These are phyloP conservation scores for Pichia cephalocereana DNA, from an alignment of 805 yeast genomes.

Conservation along the genomic window DNA sequence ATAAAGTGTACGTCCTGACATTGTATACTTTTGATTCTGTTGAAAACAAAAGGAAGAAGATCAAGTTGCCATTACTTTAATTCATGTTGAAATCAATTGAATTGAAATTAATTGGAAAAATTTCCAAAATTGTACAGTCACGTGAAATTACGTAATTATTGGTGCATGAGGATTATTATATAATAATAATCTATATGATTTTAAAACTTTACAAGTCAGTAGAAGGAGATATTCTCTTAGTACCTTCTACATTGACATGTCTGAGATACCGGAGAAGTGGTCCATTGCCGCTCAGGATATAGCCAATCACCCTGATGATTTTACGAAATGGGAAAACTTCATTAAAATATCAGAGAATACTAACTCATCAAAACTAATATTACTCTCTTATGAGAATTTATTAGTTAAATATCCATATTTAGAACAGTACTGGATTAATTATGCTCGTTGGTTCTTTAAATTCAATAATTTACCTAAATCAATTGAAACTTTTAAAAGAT, in stretches of 20 bases:
- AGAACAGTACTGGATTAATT: conserved; percentile 51
- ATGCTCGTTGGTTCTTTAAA: conserved; percentile 38
- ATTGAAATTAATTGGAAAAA: too few species aligned
- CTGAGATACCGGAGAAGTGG: conserved; percentile 22
- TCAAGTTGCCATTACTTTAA: too few species aligned
- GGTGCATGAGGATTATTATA: too few species aligned
- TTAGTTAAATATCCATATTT: conserved; percentile 39
- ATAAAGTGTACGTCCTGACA: conserved; percentile 18
- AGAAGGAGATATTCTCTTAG: too few species aligned
- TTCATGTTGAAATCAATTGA: too few species aligned
- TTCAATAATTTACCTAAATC: conserved; percentile 34
- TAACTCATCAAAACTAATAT: not conserved
- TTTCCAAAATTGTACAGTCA: too few species aligned
- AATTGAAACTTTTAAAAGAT: conserved; percentile 28
- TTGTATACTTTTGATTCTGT: too few species aligned
- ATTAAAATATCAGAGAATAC: conserved; percentile 25
- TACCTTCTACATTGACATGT: not conserved
- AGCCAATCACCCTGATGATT: conserved; percentile 26
- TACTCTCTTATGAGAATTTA: conserved; percentile 33
- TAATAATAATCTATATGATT: too few species aligned
- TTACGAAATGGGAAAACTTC: conserved; percentile 30
- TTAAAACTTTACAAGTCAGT: too few species aligned
- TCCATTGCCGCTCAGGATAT: conserved; percentile 25
- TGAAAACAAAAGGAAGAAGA: not conserved
- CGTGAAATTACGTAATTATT: too few species aligned